Evolutionary conservation across 495 filamentous ascomycete genomes (phyloP).

Genomic region (Penicillium parvum): DNA sequence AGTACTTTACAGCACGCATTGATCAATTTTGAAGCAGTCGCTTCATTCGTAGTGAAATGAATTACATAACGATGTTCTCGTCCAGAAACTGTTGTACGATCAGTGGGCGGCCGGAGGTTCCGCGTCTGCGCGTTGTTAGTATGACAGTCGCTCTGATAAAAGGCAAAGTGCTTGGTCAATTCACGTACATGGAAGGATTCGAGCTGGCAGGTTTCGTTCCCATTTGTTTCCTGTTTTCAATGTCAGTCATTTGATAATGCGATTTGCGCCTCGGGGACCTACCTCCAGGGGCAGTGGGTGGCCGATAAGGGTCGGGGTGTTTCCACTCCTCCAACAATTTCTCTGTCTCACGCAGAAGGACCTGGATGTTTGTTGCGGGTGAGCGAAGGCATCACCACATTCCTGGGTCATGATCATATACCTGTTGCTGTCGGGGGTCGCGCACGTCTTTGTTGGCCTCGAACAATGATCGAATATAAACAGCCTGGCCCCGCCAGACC

Average conservation of each 20-base stretch:
- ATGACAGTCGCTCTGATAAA: background rate
- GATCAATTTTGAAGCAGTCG: background rate
- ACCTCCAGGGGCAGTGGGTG: slow-evolving; percentile 93
- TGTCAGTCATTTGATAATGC: slow-evolving; percentile 17
- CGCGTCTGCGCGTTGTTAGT: slow-evolving; percentile 16
- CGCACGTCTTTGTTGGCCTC: slow-evolving; percentile 85
- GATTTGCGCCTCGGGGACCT: slow-evolving; percentile 24
- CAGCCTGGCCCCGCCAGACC: slow-evolving; percentile 89
- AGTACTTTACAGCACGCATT: background rate
- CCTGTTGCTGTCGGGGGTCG: slow-evolving; percentile 84
- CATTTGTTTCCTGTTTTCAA: slow-evolving; percentile 76
- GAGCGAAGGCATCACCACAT: background rate
- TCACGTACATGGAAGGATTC: slow-evolving; percentile 76
- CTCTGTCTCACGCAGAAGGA: slow-evolving; percentile 80
- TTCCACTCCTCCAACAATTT: slow-evolving; percentile 88
- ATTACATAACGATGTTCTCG: background rate
- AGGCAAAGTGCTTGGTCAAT: slow-evolving; percentile 10
- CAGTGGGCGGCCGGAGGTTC: slow-evolving; percentile 18
- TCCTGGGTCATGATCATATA: slow-evolving; percentile 32
- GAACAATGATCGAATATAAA: slow-evolving; percentile 94
- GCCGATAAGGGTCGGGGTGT: slow-evolving; percentile 87
- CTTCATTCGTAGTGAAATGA: slow-evolving; percentile 1
- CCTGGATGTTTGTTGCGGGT: slow-evolving; percentile 40
- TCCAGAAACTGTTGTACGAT: background rate
- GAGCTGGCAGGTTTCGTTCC: slow-evolving; percentile 84